Conservation (phyloP, 176 grass and related monocot species). For the Eleusine indica region DNA sequence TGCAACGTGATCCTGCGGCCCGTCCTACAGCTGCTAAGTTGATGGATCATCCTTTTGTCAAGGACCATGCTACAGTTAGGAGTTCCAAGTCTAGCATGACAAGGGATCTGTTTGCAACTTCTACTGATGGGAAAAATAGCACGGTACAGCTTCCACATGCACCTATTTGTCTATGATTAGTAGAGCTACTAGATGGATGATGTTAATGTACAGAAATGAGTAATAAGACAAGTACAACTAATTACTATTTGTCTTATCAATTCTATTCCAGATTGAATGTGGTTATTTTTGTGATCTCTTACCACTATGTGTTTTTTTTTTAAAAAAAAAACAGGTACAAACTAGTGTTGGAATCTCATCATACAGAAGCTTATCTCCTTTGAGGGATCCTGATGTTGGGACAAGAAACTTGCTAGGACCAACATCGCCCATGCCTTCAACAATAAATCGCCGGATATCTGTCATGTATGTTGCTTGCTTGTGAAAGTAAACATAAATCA, state of each 20-base stretch:
- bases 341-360: conserved; percentile 40
- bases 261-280: background rate
- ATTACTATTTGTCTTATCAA: background rate
- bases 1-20: conserved; percentile 86
- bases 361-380: conserved; percentile 79
- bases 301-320: conserved; percentile 25
- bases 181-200: conserved; percentile 10
- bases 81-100: conserved; percentile 51
- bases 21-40: conserved; percentile 85
- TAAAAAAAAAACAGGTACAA: conserved; percentile 31
- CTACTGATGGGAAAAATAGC: conserved; percentile 33
- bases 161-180: background rate
- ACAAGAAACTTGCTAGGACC: conserved; percentile 46
- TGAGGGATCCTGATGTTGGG: conserved; percentile 52
- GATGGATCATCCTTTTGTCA: conserved; percentile 85
- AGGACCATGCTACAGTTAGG: conserved; percentile 54
- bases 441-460: conserved; percentile 43
- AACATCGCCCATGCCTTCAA: conserved; percentile 49
- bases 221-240: background rate
- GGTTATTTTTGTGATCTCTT: conserved; percentile 10
- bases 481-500: background rate
- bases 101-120: conserved; percentile 41
- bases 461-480: conserved; percentile 48
- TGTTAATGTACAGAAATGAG: background rate
- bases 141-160: conserved; percentile 31